Conservation (phyloP, 768 basidiomycete genomes). For the Russula abietina region DNA sequence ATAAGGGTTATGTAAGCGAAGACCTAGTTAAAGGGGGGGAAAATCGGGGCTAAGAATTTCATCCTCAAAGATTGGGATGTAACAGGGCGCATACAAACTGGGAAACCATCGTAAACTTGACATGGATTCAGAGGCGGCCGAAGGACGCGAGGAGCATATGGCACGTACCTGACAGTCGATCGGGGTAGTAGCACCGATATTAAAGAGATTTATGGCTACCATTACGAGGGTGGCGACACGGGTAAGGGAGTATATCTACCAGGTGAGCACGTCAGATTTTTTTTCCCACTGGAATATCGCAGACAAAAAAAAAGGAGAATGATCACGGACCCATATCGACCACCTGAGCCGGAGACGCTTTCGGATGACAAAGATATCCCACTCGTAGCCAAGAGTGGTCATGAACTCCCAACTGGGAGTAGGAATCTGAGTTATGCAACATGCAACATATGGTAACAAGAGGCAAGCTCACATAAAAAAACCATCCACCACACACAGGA, state of each 20-base stretch:
- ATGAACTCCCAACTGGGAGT: neutral
- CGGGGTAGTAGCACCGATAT: neutral
- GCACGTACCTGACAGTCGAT: constrained; percentile 16
- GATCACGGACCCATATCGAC: constrained; percentile 13
- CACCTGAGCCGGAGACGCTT: neutral
- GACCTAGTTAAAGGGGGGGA: neutral
- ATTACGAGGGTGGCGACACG: neutral
- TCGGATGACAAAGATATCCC: neutral
- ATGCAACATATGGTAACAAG: too few species aligned
- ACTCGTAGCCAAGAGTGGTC: neutral
- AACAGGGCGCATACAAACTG: neutral
- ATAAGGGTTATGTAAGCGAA: neutral
- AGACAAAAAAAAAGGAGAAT: neutral
- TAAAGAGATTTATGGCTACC: neutral
- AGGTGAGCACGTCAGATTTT: neutral
- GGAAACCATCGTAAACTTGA: neutral
- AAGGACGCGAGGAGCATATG: neutral
- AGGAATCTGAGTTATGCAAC: neutral
- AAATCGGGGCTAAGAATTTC: neutral
- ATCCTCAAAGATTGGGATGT: neutral
- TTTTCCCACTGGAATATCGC: neutral
- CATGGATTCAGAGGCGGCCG: neutral
- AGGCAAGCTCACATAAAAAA: neutral
- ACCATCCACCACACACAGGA: neutral
- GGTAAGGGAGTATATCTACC: constrained; percentile 15